phyloP scores from a whole-genome alignment of 768 basidiomycete species.

The Phaeotremella fagi region DNA sequence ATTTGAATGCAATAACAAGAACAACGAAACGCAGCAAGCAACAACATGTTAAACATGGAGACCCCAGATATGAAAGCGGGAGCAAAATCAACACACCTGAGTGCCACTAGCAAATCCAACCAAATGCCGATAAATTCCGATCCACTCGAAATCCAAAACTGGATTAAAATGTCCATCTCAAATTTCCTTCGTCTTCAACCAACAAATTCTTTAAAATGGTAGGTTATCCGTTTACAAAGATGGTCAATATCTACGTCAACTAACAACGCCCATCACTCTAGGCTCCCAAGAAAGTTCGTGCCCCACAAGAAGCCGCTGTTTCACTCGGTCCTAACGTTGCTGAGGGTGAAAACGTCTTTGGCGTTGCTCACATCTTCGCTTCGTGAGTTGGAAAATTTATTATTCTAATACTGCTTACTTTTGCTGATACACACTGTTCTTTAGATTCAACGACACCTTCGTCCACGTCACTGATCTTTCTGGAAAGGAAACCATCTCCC shows the following conservation, averaged over 20 bases:
- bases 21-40: too few species aligned
- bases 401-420: neutral
- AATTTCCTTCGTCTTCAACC: neutral
- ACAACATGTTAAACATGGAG: too few species aligned
- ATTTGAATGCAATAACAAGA: neutral
- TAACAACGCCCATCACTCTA: neutral
- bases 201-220: neutral
- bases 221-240: neutral
- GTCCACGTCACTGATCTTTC: conserved; percentile 98
- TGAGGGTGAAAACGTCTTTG: conserved; percentile 95
- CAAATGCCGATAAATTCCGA: neutral
- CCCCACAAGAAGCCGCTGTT: conserved; percentile 70
- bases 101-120: neutral
- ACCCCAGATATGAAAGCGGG: too few species aligned
- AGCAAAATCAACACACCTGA: neutral
- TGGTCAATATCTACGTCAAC: neutral
- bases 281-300: conserved; percentile 42
- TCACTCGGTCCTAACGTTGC: conserved; percentile 92
- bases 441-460: conserved; percentile 93
- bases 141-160: neutral
- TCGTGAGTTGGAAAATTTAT: conserved; percentile 51
- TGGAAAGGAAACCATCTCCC: conserved; percentile 97
- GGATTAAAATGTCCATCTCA: neutral
- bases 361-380: conserved; percentile 97
- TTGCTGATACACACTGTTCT: neutral